A percentile compares a stretch with the other conserved stretches of the same genome.
Evolutionary conservation across 208 protist genomes (phyloP).

Genomic region (Trypanosomatidae sp.): DNA sequence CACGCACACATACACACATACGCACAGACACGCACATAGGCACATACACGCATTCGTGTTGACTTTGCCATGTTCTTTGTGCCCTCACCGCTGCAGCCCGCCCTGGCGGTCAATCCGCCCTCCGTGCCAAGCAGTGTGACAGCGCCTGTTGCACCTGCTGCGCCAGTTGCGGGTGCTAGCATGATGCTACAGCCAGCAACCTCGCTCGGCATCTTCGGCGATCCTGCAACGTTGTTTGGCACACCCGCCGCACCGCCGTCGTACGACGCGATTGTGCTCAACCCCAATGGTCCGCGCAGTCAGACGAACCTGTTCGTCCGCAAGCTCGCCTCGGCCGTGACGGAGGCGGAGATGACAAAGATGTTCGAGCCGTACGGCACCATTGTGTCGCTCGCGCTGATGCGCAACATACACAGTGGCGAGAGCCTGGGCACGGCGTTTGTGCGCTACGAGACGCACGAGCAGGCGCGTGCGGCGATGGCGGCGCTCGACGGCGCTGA

Average conservation of each 20-base stretch:
- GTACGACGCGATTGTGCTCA: constrained; percentile 29
- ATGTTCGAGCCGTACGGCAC: constrained; percentile 47
- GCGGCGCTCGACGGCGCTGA: constrained; percentile 22
- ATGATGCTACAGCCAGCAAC: too few relatives aligned
- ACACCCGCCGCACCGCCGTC: constrained; percentile 21
- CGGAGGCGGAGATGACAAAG: constrained; percentile 28
- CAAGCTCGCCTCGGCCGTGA: constrained; percentile 42
- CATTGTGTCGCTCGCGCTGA: constrained; percentile 46
- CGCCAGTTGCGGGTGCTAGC: too few relatives aligned
- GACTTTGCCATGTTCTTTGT: constrained; percentile 1
- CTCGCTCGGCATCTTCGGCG: too few relatives aligned
- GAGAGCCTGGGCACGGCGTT: constrained; percentile 72
- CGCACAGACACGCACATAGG: neutral
- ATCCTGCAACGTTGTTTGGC: too few relatives aligned
- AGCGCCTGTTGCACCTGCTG: too few relatives aligned
- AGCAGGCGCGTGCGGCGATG: constrained; percentile 47
- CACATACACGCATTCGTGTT: constrained; percentile 1
- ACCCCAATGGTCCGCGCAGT: constrained; percentile 42
- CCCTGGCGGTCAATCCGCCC: too few relatives aligned
- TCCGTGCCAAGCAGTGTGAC: too few relatives aligned
- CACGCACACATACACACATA: constrained; percentile 5
- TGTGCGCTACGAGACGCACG: constrained; percentile 55
- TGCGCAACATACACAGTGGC: constrained; percentile 81
- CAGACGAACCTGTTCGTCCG: constrained; percentile 74
- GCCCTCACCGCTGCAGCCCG: neutral